Evolutionary conservation across 306 rosid species (phyloP).

Genomic region (Sechiopsis laciniata): DNA sequence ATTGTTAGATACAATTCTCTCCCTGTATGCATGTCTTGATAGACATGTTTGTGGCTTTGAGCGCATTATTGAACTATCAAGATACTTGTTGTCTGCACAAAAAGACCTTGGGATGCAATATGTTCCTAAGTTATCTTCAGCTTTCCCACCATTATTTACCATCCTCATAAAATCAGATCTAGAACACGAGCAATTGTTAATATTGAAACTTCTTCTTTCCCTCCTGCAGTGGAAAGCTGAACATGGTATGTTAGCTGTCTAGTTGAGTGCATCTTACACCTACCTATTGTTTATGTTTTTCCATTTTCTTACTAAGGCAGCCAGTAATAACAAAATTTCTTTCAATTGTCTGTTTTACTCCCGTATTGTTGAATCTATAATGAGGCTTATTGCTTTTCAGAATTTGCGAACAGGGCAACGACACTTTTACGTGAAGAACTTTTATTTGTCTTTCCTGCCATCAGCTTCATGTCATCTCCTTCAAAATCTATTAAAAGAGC

Average conservation of each 20-base stretch:
- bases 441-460: constrained; percentile 65
- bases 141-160: constrained; percentile 44
- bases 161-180: constrained; percentile 68
- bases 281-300: neutral
- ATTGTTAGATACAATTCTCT: constrained; percentile 55
- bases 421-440: constrained; percentile 55
- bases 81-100: constrained; percentile 57
- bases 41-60: constrained; percentile 48
- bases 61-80: constrained; percentile 55
- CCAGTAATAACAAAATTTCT: neutral
- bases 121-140: constrained; percentile 48
- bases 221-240: constrained; percentile 70
- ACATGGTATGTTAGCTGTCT: constrained; percentile 40
- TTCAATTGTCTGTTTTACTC: constrained; percentile 3
- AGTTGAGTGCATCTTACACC: neutral
- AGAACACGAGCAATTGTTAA: constrained; percentile 75
- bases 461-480: constrained; percentile 85
- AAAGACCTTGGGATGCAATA: constrained; percentile 66
- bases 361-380: neutral
- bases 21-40: constrained; percentile 45
- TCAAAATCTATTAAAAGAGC: constrained; percentile 65
- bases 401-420: constrained; percentile 33
- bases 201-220: constrained; percentile 51
- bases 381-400: constrained; percentile 35
- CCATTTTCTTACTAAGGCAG: neutral